Evolutionary conservation across 495 filamentous ascomycete genomes (phyloP), one percentile per base, ranked within the genome.

Genomic region (Xylaria palmicola): DNA sequence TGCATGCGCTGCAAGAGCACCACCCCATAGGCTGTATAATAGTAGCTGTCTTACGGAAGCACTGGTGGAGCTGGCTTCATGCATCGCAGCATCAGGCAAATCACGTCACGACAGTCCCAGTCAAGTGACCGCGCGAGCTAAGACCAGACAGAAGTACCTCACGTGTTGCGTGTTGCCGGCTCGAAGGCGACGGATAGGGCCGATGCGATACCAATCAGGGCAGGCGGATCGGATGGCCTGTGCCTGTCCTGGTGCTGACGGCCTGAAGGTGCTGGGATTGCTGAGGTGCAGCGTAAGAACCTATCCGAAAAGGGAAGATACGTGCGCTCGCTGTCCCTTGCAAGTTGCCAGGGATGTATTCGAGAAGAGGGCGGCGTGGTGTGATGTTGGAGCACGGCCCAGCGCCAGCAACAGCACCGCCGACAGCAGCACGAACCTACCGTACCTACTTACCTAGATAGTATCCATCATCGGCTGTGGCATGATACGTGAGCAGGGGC

Each of bases 401-500:
- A n/a, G n/a, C n/a, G n/a, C n/a, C n/a, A n/a, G n/a, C n/a, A n/a
- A n/a, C n/a, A n/a, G n/a, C n/a, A n/a, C n/a, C n/a, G n/a, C n/a
- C n/a, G n/a, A n/a, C n/a, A n/a, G n/a, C n/a, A n/a, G n/a, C n/a
- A n/a, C n/a, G n/a, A n/a, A n/a, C n/a, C n/a, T n/a, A n/a, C n/a
- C n/a, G n/a, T n/a, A n/a, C n/a, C n/a, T n/a, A n/a, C 32, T 36
- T 36, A 12, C 12, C 32, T 12, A 12, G 6, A 6, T 12, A 6
- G 32, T 36, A n/a, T n/a, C n/a, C n/a, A 59, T 50, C 55, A 68
- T 68, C 68, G 58, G 55, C 27, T 20, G 32, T 44, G 53, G 39
- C 39, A 30, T 32, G 53, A 43, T n/a, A 44, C 10, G 15, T 34
- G 4, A 22, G 34, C 37, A 43, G 26, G 53, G 53, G 37, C 34